phyloP scores from a whole-genome alignment of 257 asterid species.

The Fraxinus americana region DNA sequence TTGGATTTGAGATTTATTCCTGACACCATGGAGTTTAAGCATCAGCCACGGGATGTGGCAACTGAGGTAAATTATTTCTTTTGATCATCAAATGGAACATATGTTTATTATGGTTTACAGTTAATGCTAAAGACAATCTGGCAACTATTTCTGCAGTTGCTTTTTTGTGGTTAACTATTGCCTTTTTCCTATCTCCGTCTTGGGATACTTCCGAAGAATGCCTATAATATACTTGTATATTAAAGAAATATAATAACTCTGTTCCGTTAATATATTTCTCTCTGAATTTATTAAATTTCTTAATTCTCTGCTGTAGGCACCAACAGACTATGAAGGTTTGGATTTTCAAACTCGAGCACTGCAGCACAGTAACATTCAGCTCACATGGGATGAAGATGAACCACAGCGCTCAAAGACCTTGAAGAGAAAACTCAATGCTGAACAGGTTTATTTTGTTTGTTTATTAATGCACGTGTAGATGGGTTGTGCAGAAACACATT shows the following conservation, averaged over 20 bases:
- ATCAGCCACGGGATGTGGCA: slow-evolving; percentile 85
- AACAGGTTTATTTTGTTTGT: slow-evolving; percentile 57
- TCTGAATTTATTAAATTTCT: not conserved
- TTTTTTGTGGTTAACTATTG: not conserved
- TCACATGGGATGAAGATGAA: slow-evolving; percentile 98
- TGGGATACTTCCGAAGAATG: not conserved
- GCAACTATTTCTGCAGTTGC: not conserved
- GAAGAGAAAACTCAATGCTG: slow-evolving; percentile 65
- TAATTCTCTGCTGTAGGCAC: slow-evolving; percentile 51
- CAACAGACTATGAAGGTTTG: slow-evolving; percentile 76
- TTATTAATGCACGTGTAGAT: not conserved
- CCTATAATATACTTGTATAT: not conserved
- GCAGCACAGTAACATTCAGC: slow-evolving; percentile 79
- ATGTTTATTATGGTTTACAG: not conserved
- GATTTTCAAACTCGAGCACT: slow-evolving; percentile 87
- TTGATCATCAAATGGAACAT: not conserved
- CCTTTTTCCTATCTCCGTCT: not conserved
- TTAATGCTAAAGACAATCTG: not conserved
- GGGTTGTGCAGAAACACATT: not conserved
- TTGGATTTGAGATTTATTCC: slow-evolving; percentile 97
- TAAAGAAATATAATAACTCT: not conserved
- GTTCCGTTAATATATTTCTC: not conserved
- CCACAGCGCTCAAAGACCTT: slow-evolving; percentile 71
- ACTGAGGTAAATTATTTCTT: slow-evolving; percentile 56
- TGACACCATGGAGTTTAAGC: slow-evolving; percentile 82